Percentiles rank a stretch among this genome's conserved stretches.
phyloP scores from a whole-genome alignment of 2,329 filamentous ascomycete genomes.

The Balansia obtecta region DNA sequence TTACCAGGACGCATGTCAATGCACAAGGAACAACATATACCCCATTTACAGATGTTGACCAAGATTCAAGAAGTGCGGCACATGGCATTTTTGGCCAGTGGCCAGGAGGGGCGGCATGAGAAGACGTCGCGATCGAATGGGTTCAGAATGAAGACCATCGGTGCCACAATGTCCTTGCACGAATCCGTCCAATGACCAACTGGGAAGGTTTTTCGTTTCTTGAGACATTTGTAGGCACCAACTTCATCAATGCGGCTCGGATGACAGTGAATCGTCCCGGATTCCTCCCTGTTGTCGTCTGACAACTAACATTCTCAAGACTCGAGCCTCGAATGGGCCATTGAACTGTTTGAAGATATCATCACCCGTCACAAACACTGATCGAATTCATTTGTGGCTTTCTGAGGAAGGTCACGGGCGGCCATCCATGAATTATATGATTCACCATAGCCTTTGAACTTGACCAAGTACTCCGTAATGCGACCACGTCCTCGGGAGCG shows the following conservation, averaged over 20 bases:
- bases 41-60: no score
- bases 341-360: no score
- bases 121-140: not conserved
- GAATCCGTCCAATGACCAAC: no score
- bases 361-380: not conserved
- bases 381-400: not conserved
- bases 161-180: not conserved
- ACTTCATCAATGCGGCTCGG: no score
- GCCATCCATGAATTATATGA: not conserved
- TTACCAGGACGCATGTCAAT: not conserved
- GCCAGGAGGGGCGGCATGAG: not conserved
- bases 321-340: no score
- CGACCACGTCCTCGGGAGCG: constrained; percentile 4
- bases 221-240: no score
- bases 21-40: not conserved
- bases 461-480: constrained; percentile 5
- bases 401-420: not conserved
- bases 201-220: no score
- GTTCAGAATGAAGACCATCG: not conserved
- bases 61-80: no score
- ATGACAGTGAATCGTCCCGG: no score
- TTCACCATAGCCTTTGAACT: not conserved
- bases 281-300: no score
- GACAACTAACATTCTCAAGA: no score
- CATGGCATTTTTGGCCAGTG: not conserved